Evolutionary conservation across 352 stramenopile genomes (phyloP).

Genomic region (Pythium guiyangense): DNA sequence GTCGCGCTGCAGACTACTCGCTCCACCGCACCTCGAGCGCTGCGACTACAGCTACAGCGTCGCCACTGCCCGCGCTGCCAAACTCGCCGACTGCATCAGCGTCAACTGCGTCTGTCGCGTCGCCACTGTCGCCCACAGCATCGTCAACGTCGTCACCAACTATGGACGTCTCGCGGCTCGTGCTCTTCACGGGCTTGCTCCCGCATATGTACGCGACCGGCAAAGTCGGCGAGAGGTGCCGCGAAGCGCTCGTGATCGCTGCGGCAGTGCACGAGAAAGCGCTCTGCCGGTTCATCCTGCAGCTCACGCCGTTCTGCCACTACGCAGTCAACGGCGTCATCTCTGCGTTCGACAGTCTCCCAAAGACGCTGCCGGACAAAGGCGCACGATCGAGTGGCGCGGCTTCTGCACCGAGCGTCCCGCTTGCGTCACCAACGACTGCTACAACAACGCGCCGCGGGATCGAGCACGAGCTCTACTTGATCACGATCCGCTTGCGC

Average conservation of each 20-base stretch:
- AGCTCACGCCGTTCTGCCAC: conserved; percentile 85
- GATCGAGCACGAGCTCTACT: conserved; percentile 48
- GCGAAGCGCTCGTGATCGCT: conserved; percentile 79
- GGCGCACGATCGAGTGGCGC: neutral
- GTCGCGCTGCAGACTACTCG: too few species aligned
- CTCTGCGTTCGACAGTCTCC: conserved; percentile 70
- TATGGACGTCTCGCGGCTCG: conserved; percentile 64
- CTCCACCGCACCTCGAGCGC: too few species aligned
- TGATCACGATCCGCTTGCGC: conserved; percentile 57
- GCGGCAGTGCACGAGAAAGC: conserved; percentile 68
- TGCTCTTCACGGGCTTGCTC: conserved; percentile 77
- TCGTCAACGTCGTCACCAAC: neutral
- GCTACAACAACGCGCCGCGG: conserved; percentile 10
- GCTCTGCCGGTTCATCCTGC: conserved; percentile 77
- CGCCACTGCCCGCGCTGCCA: too few species aligned
- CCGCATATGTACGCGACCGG: conserved; percentile 83
- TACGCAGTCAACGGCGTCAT: conserved; percentile 85
- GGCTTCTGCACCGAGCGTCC: conserved; percentile 10
- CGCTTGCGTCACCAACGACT: neutral
- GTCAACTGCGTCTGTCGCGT: too few species aligned
- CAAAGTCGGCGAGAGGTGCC: conserved; percentile 80
- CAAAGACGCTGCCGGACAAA: conserved; percentile 50
- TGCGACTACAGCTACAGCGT: too few species aligned
- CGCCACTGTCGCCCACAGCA: too few species aligned
- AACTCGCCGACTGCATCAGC: conserved; percentile 11